phyloP scores from a whole-genome alignment of 345 rosid genomes.

The Syzygium aqueum region DNA sequence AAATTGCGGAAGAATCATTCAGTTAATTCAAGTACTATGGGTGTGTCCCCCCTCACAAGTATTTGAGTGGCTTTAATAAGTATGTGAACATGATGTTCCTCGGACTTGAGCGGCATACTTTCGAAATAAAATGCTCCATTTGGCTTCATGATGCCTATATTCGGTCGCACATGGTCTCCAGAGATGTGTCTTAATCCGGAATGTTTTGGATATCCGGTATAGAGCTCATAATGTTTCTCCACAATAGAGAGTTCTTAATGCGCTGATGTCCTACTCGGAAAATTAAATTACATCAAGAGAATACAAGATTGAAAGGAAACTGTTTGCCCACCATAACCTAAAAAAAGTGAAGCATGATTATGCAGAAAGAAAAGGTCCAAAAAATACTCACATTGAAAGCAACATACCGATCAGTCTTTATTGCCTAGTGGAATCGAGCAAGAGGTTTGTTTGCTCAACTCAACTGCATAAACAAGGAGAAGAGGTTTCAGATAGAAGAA shows the following conservation, averaged over 20 bases:
- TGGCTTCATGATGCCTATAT: slow-evolving; percentile 37
- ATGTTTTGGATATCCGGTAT: neutral
- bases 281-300: neutral
- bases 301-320: neutral
- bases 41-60: neutral
- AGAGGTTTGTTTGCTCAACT: slow-evolving; percentile 35
- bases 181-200: slow-evolving; percentile 51
- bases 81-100: neutral
- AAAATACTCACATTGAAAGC: slow-evolving; percentile 40
- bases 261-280: neutral
- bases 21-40: neutral
- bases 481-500: neutral
- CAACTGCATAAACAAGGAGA: slow-evolving; percentile 19
- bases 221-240: neutral
- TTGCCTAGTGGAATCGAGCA: slow-evolving; percentile 30
- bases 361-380: neutral
- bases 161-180: slow-evolving; percentile 38
- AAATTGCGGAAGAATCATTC: neutral
- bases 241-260: neutral
- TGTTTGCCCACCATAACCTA: neutral
- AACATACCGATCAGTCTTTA: slow-evolving; percentile 33
- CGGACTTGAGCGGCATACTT: slow-evolving; percentile 5
- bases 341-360: neutral
- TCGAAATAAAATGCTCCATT: slow-evolving; percentile 20
- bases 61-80: neutral